These are phyloP conservation scores for Collariella sp. DNA, from an alignment of 495 filamentous ascomycete genomes.

Conservation along the genomic window DNA sequence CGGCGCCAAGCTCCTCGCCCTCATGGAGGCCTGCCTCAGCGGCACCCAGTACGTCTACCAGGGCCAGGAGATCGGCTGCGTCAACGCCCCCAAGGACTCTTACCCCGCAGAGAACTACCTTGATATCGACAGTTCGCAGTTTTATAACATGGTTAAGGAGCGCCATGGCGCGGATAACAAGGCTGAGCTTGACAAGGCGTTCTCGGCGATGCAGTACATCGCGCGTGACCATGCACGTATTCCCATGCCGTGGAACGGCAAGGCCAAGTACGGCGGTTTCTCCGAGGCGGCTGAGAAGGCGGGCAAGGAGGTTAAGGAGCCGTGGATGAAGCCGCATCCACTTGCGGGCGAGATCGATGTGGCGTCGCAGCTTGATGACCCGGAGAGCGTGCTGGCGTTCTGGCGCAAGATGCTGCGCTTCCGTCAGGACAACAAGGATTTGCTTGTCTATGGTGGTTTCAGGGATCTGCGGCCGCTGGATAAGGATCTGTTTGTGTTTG, in stretches of 20 bases:
- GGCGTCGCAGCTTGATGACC: conserved; percentile 33
- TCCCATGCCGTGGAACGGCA: conserved; percentile 56
- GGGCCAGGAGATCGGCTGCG: conserved; percentile 70
- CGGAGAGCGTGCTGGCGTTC: conserved; percentile 32
- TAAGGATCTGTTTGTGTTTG: conserved; percentile 36
- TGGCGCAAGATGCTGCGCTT: conserved; percentile 38
- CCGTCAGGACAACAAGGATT: conserved; percentile 32
- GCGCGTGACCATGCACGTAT: conserved; percentile 47
- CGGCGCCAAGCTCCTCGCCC: conserved; percentile 50
- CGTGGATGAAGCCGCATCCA: conserved; percentile 54
- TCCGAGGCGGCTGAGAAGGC: conserved; percentile 12
- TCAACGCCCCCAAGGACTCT: conserved; percentile 49
- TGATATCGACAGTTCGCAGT: background rate
- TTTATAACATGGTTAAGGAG: background rate
- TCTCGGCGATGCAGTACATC: conserved; percentile 48
- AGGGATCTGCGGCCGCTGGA: conserved; percentile 30
- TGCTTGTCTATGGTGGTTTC: conserved; percentile 42
- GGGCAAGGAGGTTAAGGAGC: conserved; percentile 2
- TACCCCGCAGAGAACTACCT: conserved; percentile 2
- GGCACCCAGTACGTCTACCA: conserved; percentile 70
- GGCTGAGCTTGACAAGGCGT: conserved; percentile 39
- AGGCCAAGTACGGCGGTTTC: conserved; percentile 19
- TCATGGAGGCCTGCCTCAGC: conserved; percentile 39
- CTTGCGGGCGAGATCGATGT: conserved; percentile 45
- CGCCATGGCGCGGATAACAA: conserved; percentile 21